Evolutionary conservation across 2,329 filamentous ascomycete species (phyloP), one percentile per base, ranked within the genome.

Genomic region (Zasmidium cellare): DNA sequence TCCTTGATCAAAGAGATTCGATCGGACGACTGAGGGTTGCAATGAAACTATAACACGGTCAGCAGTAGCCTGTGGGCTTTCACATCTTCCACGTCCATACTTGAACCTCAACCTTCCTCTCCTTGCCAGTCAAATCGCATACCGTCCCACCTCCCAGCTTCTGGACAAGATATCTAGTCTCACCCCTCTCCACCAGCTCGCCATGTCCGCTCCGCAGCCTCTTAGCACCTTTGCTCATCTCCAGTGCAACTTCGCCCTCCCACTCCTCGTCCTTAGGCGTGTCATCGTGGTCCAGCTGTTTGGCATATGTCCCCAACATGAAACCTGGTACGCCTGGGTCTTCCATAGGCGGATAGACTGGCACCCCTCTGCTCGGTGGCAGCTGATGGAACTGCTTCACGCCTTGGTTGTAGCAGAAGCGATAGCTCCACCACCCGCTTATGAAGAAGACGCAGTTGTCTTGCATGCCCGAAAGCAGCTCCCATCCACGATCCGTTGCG

Each of bases 381-480:
- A 93, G 77, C 46, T 91, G 91, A 73, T 97, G 92, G 75, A 96
- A 97, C 75, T 97, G 92, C 69, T 90, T 89, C 61, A 97, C 87
- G 62, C 93, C 86, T 61, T 87, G 83, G 71, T 90, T 90, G 76
- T 96, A 94, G 80, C 92, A 97, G 74, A 96, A 96, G 67, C 88
- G 89, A 76, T 97, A 97, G 70, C 89, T 94, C 92, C 92, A 97
- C 92, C 92, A 97, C 0, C 92, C 92, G 1, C 87, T 89, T 64
- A 92, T 77, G 72, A 86, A 90, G 77, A 93, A 96, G 62, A 97
- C 84, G 74, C 92, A 97, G 51, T 84, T 83, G 2, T 87, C 89
- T 53, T 92, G 84, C 75, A 97, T 87, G 23, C 87, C 86, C 63
- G 84, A 83, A 51, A 97, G 79, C 20, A 97, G 81, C 69, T 94